Evolutionary conservation across 2,329 filamentous ascomycete species (phyloP).

Genomic region (Clonostachys rosea): DNA sequence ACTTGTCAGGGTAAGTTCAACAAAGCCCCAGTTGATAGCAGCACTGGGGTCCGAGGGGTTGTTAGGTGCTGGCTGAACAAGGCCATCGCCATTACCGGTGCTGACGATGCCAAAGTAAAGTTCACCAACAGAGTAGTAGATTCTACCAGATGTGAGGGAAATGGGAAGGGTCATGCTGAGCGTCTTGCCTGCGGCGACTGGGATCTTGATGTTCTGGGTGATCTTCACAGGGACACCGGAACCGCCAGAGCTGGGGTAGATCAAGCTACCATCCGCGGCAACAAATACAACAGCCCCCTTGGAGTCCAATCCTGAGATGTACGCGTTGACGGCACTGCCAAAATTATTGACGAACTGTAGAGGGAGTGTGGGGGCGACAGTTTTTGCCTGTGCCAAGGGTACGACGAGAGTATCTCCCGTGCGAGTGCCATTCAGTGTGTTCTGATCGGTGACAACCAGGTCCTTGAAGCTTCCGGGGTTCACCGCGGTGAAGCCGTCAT

Average conservation of each 20-base stretch:
- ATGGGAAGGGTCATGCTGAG: slow-evolving; percentile 62
- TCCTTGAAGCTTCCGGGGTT: too few relatives aligned
- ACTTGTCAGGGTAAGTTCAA: slow-evolving; percentile 63
- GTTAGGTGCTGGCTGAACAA: slow-evolving; percentile 71
- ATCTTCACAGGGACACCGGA: slow-evolving; percentile 56
- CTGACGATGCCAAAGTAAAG: slow-evolving; percentile 62
- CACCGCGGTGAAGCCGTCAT: too few relatives aligned
- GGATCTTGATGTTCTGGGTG: slow-evolving; percentile 55
- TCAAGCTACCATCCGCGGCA: slow-evolving; percentile 57
- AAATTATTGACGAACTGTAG: background rate
- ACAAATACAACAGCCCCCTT: slow-evolving; percentile 56
- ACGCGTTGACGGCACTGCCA: slow-evolving; percentile 44
- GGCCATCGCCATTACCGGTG: slow-evolving; percentile 62
- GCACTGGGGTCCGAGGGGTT: slow-evolving; percentile 62
- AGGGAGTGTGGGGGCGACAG: background rate
- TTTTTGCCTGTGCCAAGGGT: too few relatives aligned
- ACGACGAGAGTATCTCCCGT: too few relatives aligned
- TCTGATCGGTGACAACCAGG: too few relatives aligned
- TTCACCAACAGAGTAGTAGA: slow-evolving; percentile 63
- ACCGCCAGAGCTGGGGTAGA: slow-evolving; percentile 40
- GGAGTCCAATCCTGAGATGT: slow-evolving; percentile 62
- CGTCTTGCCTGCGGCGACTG: slow-evolving; percentile 53
- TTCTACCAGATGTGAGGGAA: slow-evolving; percentile 59
- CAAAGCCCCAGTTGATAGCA: slow-evolving; percentile 59
- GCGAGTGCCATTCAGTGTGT: too few relatives aligned